These are phyloP conservation scores for Bipolaris gigantea DNA, from an alignment of 2,329 filamentous ascomycete species.

Conservation along the genomic window DNA sequence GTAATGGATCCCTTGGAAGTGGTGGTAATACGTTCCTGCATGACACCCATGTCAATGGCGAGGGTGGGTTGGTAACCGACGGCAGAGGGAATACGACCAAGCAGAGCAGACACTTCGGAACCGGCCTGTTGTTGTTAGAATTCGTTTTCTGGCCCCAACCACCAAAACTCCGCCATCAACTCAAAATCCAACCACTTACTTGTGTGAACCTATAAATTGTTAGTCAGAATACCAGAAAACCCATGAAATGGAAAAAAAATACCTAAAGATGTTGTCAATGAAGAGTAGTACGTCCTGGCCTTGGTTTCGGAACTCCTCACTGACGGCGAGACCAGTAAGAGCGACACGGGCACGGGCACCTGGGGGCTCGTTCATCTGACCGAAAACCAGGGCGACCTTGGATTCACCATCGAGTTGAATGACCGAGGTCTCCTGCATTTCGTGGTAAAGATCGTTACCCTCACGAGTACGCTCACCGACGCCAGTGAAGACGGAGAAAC, in stretches of 20 bases:
- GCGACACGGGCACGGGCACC: constrained; percentile 99
- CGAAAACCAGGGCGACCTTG: constrained; percentile 99
- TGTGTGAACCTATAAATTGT: constrained; percentile 42
- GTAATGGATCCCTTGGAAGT: constrained; percentile 99
- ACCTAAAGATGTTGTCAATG: too few relatives aligned
- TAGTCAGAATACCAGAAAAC: too few relatives aligned
- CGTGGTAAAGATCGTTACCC: constrained; percentile 99
- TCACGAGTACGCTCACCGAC: constrained; percentile 99
- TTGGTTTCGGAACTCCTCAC: constrained; percentile 75
- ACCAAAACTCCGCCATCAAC: too few relatives aligned
- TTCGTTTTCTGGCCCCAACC: too few relatives aligned
- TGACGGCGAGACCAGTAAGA: constrained; percentile 67
- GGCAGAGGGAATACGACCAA: constrained; percentile 99
- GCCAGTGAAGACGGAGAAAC: constrained; percentile 99
- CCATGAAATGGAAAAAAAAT: too few relatives aligned
- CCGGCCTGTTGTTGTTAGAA: constrained; percentile 61
- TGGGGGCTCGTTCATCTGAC: constrained; percentile 99
- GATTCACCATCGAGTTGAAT: constrained; percentile 99
- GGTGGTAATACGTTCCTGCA: constrained; percentile 99
- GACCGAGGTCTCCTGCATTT: constrained; percentile 99
- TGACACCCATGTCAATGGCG: constrained; percentile 42
- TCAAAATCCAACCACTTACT: too few relatives aligned
- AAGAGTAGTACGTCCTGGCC: constrained; percentile 98
- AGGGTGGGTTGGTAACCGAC: constrained; percentile 80
- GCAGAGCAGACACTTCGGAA: constrained; percentile 99